Evolutionary conservation across 1,284 basidiomycete genomes (phyloP).

Genomic region (Cutaneotrichosporon sp.): DNA sequence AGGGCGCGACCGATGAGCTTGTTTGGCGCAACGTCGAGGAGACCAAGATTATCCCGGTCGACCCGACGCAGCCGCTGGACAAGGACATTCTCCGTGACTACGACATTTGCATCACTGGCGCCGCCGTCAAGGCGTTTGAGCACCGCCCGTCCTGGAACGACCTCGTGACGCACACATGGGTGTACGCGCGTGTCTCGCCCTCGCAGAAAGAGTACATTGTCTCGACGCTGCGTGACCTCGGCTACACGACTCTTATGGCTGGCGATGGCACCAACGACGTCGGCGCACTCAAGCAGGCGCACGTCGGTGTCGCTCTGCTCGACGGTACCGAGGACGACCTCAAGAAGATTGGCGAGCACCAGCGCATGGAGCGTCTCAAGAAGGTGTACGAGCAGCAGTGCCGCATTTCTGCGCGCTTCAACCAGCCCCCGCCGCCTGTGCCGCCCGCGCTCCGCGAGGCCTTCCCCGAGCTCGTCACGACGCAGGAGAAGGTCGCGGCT

Average conservation of each 20-base stretch:
- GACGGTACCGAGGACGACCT: conserved; percentile 87
- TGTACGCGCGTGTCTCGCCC: conserved; percentile 94
- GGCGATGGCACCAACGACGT: conserved; percentile 97
- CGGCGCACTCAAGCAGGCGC: conserved; percentile 90
- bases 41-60: conserved; percentile 72
- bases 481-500: conserved; percentile 69
- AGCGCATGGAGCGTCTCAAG: conserved; percentile 79
- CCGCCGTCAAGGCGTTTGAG: conserved; percentile 80
- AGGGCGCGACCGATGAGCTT: conserved; percentile 71
- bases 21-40: conserved; percentile 92
- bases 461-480: conserved; percentile 82
- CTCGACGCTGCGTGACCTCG: conserved; percentile 75
- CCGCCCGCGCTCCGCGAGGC: conserved; percentile 74
- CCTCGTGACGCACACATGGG: conserved; percentile 88
- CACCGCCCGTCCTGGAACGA: conserved; percentile 58
- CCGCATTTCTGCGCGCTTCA: conserved; percentile 78
- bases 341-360: conserved; percentile 86
- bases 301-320: conserved; percentile 86
- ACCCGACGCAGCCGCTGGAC: conserved; percentile 72
- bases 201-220: conserved; percentile 89
- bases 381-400: conserved; percentile 93
- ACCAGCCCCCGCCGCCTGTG: conserved; percentile 84
- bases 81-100: conserved; percentile 68
- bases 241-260: conserved; percentile 89
- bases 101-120: conserved; percentile 90